Percentiles rank a stretch among this genome's conserved stretches.
Conservation (phyloP, 345 rosid genomes). For the Gossypium longicalyx region DNA sequence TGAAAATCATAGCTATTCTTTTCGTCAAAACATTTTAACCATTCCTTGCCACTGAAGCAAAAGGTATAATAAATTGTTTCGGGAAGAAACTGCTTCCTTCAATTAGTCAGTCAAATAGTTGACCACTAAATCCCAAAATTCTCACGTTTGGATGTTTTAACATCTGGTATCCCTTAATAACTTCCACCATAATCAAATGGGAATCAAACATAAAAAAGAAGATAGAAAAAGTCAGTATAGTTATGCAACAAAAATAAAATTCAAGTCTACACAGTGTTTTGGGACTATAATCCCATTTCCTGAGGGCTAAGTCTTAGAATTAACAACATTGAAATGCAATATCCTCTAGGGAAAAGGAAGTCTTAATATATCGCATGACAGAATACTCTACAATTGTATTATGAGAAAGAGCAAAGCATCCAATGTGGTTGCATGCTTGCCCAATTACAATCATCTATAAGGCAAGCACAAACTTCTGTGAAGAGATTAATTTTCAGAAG, state of each 20-base stretch:
- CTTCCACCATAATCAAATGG: not conserved
- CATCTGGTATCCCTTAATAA: not conserved
- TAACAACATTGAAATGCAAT: not conserved
- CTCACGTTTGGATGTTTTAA: not conserved
- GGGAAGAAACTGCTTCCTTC: not conserved
- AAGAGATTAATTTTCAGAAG: not conserved
- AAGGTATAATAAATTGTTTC: not conserved
- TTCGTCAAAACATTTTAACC: not conserved
- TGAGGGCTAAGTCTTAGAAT: not conserved
- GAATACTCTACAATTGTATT: not conserved
- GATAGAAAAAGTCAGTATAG: not conserved
- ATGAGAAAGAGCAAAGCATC: not conserved
- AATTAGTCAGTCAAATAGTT: conserved; percentile 2
- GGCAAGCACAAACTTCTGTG: not conserved
- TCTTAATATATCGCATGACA: not conserved
- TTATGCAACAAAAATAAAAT: not conserved
- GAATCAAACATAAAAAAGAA: not conserved
- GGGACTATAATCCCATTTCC: not conserved
- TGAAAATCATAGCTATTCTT: not conserved
- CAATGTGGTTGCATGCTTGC: not conserved
- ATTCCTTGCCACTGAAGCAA: not conserved
- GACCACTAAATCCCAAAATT: not conserved
- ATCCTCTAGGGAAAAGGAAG: not conserved
- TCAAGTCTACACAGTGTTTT: not conserved
- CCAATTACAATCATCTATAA: not conserved